These are phyloP conservation scores for Mycena metata DNA, from an alignment of 768 basidiomycete species.

Conservation along the genomic window DNA sequence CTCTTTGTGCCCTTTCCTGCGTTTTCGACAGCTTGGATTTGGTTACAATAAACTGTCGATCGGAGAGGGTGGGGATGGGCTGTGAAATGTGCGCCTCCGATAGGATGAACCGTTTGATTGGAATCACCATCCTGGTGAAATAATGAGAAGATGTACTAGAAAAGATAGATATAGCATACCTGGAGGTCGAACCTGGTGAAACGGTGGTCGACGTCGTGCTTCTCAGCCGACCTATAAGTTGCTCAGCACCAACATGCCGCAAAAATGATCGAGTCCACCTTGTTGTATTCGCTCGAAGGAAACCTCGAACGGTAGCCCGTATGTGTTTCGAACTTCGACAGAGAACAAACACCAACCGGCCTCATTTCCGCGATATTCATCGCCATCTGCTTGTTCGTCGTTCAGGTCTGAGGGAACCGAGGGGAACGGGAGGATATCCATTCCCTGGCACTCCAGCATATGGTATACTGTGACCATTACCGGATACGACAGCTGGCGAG, in stretches of 20 bases:
- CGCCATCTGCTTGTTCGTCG: slow-evolving; percentile 40
- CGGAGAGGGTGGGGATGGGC: slow-evolving; percentile 87
- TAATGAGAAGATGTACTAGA: slow-evolving; percentile 2
- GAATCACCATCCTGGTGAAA: slow-evolving; percentile 69
- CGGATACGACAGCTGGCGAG: slow-evolving; percentile 90
- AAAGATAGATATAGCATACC: slow-evolving; percentile 60
- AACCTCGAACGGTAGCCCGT: slow-evolving; percentile 92
- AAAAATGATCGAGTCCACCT: slow-evolving; percentile 56
- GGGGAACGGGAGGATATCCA: slow-evolving; percentile 83
- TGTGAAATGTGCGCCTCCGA: slow-evolving; percentile 66
- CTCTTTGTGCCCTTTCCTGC: slow-evolving; percentile 76
- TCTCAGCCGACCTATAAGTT: slow-evolving; percentile 52
- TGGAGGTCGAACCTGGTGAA: slow-evolving; percentile 89
- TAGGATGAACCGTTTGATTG: slow-evolving; percentile 78
- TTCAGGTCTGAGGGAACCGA: slow-evolving; percentile 44
- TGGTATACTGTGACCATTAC: slow-evolving; percentile 95
- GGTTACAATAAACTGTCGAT: slow-evolving; percentile 91
- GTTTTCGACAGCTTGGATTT: slow-evolving; percentile 72
- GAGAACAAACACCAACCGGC: slow-evolving; percentile 89
- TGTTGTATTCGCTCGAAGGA: slow-evolving; percentile 76
- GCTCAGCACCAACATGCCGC: neutral
- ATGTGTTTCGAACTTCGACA: slow-evolving; percentile 92
- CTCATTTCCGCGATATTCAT: slow-evolving; percentile 58
- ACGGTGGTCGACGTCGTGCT: slow-evolving; percentile 69
- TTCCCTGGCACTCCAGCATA: slow-evolving; percentile 88